Conservation (phyloP, 2,329 filamentous ascomycete genomes). For the Fusarium coicis region DNA sequence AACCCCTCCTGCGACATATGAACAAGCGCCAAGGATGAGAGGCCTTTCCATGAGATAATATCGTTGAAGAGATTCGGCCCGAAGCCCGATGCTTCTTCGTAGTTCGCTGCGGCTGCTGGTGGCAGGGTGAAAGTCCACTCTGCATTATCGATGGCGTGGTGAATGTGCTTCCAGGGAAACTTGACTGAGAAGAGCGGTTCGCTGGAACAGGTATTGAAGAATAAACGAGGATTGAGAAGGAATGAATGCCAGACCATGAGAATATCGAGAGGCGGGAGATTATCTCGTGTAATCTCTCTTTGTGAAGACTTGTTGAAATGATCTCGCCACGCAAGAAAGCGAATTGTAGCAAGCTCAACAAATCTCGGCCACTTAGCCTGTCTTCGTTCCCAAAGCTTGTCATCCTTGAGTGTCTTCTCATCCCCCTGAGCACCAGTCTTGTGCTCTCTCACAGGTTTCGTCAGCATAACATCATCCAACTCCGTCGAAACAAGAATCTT, state of each 20-base stretch:
- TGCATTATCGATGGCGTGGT: conserved; percentile 20
- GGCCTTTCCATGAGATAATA: background rate
- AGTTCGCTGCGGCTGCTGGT: background rate
- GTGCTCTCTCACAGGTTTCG: conserved; percentile 13
- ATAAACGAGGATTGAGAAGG: conserved; percentile 47
- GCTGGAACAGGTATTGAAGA: conserved; percentile 19
- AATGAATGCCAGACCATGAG: conserved; percentile 53
- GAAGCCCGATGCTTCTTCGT: background rate
- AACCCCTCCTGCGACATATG: background rate
- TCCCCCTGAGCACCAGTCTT: conserved; percentile 33
- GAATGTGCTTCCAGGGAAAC: conserved; percentile 37
- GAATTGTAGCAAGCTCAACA: conserved; percentile 41
- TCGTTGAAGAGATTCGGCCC: background rate
- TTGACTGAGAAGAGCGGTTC: conserved; percentile 24
- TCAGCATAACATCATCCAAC: conserved; percentile 33
- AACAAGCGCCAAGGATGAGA: accelerated
- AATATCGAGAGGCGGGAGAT: conserved; percentile 46
- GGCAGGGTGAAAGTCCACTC: conserved; percentile 24
- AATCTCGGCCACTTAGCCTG: conserved; percentile 43
- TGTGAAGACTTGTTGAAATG: background rate
- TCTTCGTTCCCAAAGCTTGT: conserved; percentile 25
- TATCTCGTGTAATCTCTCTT: background rate
- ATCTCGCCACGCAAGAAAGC: conserved; percentile 43
- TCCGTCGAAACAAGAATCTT: conserved; percentile 33
- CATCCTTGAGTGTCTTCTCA: conserved; percentile 36